These are phyloP conservation scores for Voacanga thouarsii DNA, from an alignment of 257 asterid species.

Conservation along the genomic window DNA sequence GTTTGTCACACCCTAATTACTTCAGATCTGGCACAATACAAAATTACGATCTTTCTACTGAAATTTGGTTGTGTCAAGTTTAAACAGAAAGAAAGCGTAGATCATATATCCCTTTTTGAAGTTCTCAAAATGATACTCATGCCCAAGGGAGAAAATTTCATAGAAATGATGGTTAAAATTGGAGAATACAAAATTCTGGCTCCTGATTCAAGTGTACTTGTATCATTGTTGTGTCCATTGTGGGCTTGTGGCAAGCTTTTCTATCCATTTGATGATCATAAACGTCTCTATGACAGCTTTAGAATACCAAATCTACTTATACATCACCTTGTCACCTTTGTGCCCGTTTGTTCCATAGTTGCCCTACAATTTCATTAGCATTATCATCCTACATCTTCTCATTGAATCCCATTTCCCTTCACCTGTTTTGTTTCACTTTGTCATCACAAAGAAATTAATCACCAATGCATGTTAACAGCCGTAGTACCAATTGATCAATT, in stretches of 20 bases:
- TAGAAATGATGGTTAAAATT: not conserved
- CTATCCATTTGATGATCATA: not conserved
- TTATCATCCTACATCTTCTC: not conserved
- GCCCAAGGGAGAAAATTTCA: not conserved
- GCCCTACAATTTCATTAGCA: not conserved
- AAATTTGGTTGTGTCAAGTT: not conserved
- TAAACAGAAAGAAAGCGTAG: not conserved
- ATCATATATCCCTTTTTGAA: not conserved
- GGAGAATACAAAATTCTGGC: not conserved
- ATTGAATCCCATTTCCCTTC: not conserved
- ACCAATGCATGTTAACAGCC: not conserved
- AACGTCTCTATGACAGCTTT: not conserved
- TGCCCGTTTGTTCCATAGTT: not conserved
- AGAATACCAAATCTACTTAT: not conserved
- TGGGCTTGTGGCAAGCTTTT: not conserved
- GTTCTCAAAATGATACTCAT: not conserved
- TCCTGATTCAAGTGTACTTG: not conserved
- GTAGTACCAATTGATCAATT: not conserved
- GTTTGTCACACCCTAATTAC: not conserved
- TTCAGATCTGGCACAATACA: not conserved
- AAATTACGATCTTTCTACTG: not conserved
- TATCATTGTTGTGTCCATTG: not conserved
- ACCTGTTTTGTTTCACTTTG: not conserved
- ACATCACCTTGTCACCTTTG: not conserved
- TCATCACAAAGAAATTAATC: not conserved